These are phyloP conservation scores for Cordyceps farinosa DNA, from an alignment of 2,329 filamentous ascomycete genomes.

Conservation along the genomic window DNA sequence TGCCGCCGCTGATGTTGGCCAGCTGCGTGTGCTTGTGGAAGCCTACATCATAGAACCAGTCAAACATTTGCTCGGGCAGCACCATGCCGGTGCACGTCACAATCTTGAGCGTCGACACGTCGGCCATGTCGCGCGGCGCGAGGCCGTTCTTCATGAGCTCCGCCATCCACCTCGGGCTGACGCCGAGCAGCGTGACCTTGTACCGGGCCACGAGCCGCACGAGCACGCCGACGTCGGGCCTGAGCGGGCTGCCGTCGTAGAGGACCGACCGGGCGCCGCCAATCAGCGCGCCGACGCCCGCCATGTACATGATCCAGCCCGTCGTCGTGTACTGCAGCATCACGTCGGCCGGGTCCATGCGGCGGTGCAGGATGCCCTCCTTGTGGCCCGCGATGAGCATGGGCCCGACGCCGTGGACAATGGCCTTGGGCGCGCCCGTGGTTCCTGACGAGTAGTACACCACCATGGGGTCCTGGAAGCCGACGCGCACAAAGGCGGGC, in stretches of 20 bases:
- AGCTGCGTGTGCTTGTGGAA: conserved; percentile 68
- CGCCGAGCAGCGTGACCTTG: conserved; percentile 68
- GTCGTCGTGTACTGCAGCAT: conserved; percentile 61
- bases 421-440: conserved; percentile 80
- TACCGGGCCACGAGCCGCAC: conserved; percentile 60
- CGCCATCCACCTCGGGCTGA: conserved; percentile 72
- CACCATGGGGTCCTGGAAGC: conserved; percentile 71
- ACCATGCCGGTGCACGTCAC: conserved; percentile 81
- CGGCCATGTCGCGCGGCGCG: conserved; percentile 56
- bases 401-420: conserved; percentile 72
- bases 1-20: conserved; percentile 72
- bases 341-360: conserved; percentile 37
- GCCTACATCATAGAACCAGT: conserved; percentile 71
- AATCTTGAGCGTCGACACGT: conserved; percentile 57
- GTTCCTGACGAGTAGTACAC: conserved; percentile 79
- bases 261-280: conserved; percentile 60
- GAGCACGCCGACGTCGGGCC: conserved; percentile 62
- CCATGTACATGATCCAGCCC: conserved; percentile 87
- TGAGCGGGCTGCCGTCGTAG: conserved; percentile 82
- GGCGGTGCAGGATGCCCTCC: conserved; percentile 55
- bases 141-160: conserved; percentile 65
- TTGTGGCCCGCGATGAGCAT: conserved; percentile 53
- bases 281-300: conserved; percentile 55
- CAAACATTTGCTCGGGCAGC: conserved; percentile 69
- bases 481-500: conserved; percentile 56